These are phyloP conservation scores for Phialophora chinensis DNA, from an alignment of 2,329 filamentous ascomycete genomes.

Conservation along the genomic window DNA sequence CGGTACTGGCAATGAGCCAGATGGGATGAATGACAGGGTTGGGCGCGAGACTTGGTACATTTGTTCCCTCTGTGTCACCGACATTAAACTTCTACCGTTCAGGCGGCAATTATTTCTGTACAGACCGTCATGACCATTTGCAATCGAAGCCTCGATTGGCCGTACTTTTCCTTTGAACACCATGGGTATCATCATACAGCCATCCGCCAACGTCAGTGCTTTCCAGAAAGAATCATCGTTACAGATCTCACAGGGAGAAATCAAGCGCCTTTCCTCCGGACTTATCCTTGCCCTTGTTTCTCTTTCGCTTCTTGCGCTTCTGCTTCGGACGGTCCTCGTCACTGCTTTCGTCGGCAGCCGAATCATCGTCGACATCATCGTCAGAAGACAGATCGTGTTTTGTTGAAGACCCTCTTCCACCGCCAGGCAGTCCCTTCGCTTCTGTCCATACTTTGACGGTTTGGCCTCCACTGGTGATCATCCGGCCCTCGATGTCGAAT, in stretches of 20 bases:
- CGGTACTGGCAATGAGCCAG: neutral
- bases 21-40: too few species aligned
- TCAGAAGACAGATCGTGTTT: constrained; percentile 48
- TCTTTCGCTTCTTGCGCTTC: constrained; percentile 55
- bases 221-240: neutral
- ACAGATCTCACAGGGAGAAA: constrained; percentile 32
- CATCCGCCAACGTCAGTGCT: constrained; percentile 12
- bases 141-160: neutral
- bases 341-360: constrained; percentile 50
- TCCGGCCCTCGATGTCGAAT: constrained; percentile 82
- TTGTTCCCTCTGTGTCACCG: neutral
- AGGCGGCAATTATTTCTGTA: neutral
- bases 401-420: constrained; percentile 41
- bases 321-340: constrained; percentile 55
- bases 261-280: constrained; percentile 38
- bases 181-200: neutral
- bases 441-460: constrained; percentile 91
- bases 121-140: neutral
- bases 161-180: neutral
- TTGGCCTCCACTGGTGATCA: constrained; percentile 87
- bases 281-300: constrained; percentile 52
- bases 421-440: constrained; percentile 59
- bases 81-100: neutral
- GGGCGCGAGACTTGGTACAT: neutral
- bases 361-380: constrained; percentile 57